phyloP scores from a whole-genome alignment of 305 asterid species.

The Solanum hybrid region DNA sequence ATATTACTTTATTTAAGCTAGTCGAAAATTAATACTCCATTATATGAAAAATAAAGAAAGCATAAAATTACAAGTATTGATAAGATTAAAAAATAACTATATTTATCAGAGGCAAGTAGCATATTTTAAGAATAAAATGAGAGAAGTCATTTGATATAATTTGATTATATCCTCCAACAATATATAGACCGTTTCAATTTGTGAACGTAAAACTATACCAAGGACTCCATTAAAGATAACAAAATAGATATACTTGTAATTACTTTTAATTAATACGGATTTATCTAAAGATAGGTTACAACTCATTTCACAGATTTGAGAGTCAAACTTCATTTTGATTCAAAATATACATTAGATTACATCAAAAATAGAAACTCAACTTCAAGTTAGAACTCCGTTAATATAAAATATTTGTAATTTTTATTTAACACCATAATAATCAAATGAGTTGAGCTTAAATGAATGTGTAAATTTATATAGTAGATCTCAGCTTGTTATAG shows the following conservation, averaged over 20 bases:
- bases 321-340: neutral
- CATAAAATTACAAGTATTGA: neutral
- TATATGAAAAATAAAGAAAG: neutral
- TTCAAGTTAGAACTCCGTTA: neutral
- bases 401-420: neutral
- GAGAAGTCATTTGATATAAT: neutral
- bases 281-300: neutral
- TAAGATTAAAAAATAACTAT: neutral
- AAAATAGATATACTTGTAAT: neutral
- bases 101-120: neutral
- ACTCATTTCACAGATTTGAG: neutral
- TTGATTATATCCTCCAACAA: neutral
- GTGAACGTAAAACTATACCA: neutral
- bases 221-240: neutral
- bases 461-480: neutral
- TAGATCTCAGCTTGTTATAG: rapidly evolving
- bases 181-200: neutral
- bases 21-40: neutral
- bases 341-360: neutral
- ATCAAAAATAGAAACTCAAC: neutral
- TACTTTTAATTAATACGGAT: neutral
- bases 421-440: neutral
- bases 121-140: neutral
- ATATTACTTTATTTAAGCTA: neutral
- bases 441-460: neutral